These are phyloP conservation scores for Plasmodium relictum DNA, from an alignment of 169 alveolate species.

Conservation along the genomic window DNA sequence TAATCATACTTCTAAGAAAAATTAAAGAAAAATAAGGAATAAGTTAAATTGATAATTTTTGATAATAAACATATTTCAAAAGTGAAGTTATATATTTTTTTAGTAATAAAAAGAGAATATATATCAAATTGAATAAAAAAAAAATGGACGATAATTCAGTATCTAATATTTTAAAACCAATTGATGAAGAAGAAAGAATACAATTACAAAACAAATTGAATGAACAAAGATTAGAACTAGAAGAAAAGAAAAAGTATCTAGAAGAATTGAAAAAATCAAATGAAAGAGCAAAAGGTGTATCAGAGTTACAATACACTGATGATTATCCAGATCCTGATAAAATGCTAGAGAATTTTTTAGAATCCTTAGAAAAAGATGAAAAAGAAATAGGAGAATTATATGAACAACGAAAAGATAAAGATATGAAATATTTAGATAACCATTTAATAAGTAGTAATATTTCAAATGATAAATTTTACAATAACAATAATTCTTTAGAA, in stretches of 20 bases:
- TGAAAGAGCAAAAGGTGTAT: neutral
- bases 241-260: constrained; percentile 57
- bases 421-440: neutral
- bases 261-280: constrained; percentile 39
- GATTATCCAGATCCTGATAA: constrained; percentile 70
- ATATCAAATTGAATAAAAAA: too few relatives aligned
- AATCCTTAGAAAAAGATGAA: constrained; percentile 25
- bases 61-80: too few relatives aligned
- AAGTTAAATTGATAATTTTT: too few relatives aligned
- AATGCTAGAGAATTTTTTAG: constrained; percentile 45
- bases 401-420: constrained; percentile 9
- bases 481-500: constrained; percentile 24
- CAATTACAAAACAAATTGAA: constrained; percentile 49
- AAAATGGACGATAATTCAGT: constrained; percentile 12
- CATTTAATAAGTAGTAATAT: constrained; percentile 1
- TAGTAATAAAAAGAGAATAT: too few relatives aligned
- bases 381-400: neutral
- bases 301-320: neutral
- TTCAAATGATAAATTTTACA: neutral
- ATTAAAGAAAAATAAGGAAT: too few relatives aligned
- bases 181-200: constrained; percentile 62
- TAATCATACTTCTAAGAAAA: too few relatives aligned
- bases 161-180: constrained; percentile 34
- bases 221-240: constrained; percentile 59
- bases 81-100: too few relatives aligned